These are phyloP conservation scores for Verticillium nubilum DNA, from an alignment of 2,329 filamentous ascomycete genomes.

Conservation along the genomic window DNA sequence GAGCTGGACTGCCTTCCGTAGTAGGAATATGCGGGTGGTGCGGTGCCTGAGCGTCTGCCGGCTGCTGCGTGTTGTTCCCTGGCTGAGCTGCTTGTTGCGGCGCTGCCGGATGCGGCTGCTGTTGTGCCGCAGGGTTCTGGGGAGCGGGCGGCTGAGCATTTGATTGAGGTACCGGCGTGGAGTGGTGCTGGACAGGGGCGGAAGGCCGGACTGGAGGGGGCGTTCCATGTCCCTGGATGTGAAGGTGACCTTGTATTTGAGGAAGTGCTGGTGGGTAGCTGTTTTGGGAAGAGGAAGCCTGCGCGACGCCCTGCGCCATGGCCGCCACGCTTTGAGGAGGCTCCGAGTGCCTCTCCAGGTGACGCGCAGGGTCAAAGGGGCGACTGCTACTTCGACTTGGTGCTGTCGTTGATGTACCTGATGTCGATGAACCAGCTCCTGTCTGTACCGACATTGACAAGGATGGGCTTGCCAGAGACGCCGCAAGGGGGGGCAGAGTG, in stretches of 20 bases:
- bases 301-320: not conserved
- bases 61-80: slow-evolving; percentile 4
- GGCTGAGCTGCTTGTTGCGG: slow-evolving; percentile 6
- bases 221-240: slow-evolving; percentile 4
- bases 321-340: not conserved
- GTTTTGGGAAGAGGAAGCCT: not conserved
- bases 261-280: not conserved
- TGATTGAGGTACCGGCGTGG: slow-evolving; percentile 4
- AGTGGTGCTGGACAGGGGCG: slow-evolving; percentile 11
- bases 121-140: not conserved
- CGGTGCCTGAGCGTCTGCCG: slow-evolving; percentile 16
- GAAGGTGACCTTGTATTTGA: slow-evolving; percentile 7
- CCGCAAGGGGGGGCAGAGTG: slow-evolving; percentile 2
- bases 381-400: not conserved
- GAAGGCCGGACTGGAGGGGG: slow-evolving; percentile 4
- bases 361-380: not conserved
- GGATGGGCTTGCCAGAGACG: not conserved
- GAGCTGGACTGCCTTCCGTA: slow-evolving; percentile 41
- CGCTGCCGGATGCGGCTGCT: not conserved
- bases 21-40: slow-evolving; percentile 41
- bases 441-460: not conserved
- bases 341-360: not conserved
- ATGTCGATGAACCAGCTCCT: not conserved
- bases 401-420: not conserved
- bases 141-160: not conserved